Conservation (phyloP, 345 rosid species). For the Populus simonii region DNA sequence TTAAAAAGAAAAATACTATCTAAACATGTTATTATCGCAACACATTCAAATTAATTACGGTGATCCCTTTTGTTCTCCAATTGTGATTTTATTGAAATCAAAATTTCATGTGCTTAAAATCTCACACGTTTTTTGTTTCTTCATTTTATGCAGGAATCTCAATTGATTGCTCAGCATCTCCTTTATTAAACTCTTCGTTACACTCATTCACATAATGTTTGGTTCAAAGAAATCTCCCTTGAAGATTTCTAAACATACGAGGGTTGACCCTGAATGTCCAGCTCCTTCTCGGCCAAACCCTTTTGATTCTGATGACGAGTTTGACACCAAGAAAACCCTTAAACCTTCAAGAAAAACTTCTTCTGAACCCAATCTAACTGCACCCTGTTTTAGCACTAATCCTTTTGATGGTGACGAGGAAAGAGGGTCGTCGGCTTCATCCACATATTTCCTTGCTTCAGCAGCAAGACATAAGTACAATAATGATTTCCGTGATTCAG, state of each 20-base stretch:
- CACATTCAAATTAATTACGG: not conserved
- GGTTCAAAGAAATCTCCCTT: constrained; percentile 66
- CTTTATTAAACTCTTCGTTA: constrained; percentile 12
- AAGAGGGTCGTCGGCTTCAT: constrained; percentile 29
- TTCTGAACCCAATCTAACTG: constrained; percentile 52
- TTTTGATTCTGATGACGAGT: constrained; percentile 73
- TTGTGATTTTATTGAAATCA: not conserved
- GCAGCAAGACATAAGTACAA: constrained; percentile 54
- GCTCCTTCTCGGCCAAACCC: constrained; percentile 60
- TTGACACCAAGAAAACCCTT: constrained; percentile 45
- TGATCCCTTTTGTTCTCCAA: not conserved
- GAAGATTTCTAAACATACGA: constrained; percentile 49
- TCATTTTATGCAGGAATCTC: constrained; percentile 30
- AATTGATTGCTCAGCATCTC: constrained; percentile 20
- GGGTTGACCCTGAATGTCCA: constrained; percentile 39
- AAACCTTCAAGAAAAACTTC: constrained; percentile 52
- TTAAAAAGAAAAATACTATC: too few relatives aligned
- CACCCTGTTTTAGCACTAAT: constrained; percentile 35
- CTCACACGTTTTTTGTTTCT: constrained; percentile 16
- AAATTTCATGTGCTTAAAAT: not conserved
- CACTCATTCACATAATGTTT: constrained; percentile 44
- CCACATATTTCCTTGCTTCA: constrained; percentile 38
- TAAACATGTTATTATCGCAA: too few relatives aligned
- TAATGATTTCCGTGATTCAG: constrained; percentile 73
- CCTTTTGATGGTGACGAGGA: constrained; percentile 52